These are phyloP conservation scores for Trichoderma atroviride DNA, from an alignment of 2,329 filamentous ascomycete genomes.

Conservation along the genomic window DNA sequence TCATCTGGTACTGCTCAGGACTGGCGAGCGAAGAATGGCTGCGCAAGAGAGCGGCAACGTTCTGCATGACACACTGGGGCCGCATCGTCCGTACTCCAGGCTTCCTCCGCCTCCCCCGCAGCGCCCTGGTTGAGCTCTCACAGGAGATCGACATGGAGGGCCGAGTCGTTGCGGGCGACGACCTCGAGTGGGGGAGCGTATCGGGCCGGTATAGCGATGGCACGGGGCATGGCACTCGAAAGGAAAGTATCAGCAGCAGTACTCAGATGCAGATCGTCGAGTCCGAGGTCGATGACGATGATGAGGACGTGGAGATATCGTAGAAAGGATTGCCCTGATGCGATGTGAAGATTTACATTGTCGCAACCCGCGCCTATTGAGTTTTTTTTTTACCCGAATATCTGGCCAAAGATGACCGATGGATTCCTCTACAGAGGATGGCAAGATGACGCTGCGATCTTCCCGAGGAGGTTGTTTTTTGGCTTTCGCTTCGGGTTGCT, in stretches of 20 bases:
- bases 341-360: background rate
- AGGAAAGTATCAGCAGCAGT: slow-evolving; percentile 63
- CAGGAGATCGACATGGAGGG: slow-evolving; percentile 93
- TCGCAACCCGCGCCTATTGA: slow-evolving; percentile 11
- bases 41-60: slow-evolving; percentile 80
- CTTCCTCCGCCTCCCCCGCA: slow-evolving; percentile 78
- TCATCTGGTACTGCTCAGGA: slow-evolving; percentile 93
- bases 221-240: slow-evolving; percentile 47
- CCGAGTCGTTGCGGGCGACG: slow-evolving; percentile 85
- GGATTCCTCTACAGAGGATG: background rate
- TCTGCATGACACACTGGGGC: slow-evolving; percentile 94
- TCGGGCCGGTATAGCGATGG: slow-evolving; percentile 51
- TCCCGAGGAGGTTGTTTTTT: background rate
- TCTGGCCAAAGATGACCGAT: background rate
- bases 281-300: slow-evolving; percentile 62
- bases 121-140: slow-evolving; percentile 84
- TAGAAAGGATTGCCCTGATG: slow-evolving; percentile 32
- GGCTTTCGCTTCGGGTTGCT: background rate
- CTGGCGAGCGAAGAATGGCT: slow-evolving; percentile 93
- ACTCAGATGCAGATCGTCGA: slow-evolving; percentile 60
- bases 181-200: slow-evolving; percentile 63
- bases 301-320: slow-evolving; percentile 64
- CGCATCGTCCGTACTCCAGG: slow-evolving; percentile 86
- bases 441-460: background rate
- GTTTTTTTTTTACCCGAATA: background rate